Percentiles rank a stretch among this genome's conserved stretches.
Conservation (phyloP, 768 basidiomycete species). For the Tephrocybe sp. region DNA sequence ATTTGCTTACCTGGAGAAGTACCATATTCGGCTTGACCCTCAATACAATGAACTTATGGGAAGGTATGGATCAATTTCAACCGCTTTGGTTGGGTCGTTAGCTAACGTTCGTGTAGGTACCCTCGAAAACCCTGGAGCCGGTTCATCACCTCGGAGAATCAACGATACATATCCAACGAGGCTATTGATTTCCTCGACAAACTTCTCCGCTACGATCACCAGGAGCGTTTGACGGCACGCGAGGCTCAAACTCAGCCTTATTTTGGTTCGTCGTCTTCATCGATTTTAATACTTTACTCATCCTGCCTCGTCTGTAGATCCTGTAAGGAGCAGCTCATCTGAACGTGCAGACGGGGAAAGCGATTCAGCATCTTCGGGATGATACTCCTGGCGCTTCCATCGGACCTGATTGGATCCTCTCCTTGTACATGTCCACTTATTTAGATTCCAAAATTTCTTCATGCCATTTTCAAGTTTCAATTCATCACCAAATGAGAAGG, state of each 20-base stretch:
- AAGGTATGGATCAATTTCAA: constrained; percentile 44
- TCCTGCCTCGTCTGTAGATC: constrained; percentile 45
- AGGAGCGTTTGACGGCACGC: constrained; percentile 91
- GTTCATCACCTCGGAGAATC: constrained; percentile 95
- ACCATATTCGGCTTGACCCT: constrained; percentile 93
- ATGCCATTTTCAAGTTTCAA: neutral
- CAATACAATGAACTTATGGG: constrained; percentile 95
- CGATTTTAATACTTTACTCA: constrained; percentile 16
- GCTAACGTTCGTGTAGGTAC: constrained; percentile 52
- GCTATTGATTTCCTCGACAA: constrained; percentile 97
- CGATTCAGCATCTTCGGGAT: constrained; percentile 55
- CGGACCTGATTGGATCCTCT: neutral
- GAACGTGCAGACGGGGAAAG: constrained; percentile 60
- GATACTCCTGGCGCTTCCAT: constrained; percentile 22
- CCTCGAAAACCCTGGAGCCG: constrained; percentile 93
- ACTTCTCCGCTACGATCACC: constrained; percentile 94
- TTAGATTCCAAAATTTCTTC: constrained; percentile 12
- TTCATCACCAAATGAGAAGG: constrained; percentile 3
- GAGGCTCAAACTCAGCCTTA: constrained; percentile 94
- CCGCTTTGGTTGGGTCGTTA: constrained; percentile 2
- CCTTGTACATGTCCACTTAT: constrained; percentile 17
- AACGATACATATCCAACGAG: constrained; percentile 94
- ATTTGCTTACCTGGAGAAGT: constrained; percentile 90
- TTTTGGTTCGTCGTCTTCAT: constrained; percentile 59
- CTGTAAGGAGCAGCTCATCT: constrained; percentile 52